Percentiles rank a stretch among this genome's conserved stretches.
These are phyloP conservation scores for Aspergillus avenaceus DNA, from an alignment of 495 filamentous ascomycete species.

Conservation along the genomic window DNA sequence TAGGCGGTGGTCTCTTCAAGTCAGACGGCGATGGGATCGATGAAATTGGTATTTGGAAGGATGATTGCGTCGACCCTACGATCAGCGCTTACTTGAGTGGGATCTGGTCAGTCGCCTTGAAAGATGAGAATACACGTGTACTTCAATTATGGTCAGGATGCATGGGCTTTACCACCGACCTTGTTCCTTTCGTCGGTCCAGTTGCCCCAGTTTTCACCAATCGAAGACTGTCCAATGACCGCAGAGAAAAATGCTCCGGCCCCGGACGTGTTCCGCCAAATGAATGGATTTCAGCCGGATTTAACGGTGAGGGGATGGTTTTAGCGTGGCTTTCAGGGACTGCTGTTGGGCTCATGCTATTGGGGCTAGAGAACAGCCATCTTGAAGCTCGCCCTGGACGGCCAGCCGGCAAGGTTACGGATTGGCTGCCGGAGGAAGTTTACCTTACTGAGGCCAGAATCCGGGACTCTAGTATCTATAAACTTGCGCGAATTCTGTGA, in stretches of 20 bases:
- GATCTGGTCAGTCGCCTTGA: constrained; percentile 5
- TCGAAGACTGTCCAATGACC: constrained; percentile 7
- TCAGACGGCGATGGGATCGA: constrained; percentile 20
- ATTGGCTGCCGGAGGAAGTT: constrained; percentile 14
- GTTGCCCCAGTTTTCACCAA: constrained; percentile 26
- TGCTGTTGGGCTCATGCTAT: constrained; percentile 14
- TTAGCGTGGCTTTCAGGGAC: constrained; percentile 17
- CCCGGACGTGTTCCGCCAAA: neutral
- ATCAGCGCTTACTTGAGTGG: constrained; percentile 9
- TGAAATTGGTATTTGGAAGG: constrained; percentile 29
- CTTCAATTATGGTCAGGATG: constrained; percentile 38
- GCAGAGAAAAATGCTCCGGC: neutral
- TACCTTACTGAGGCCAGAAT: constrained; percentile 5
- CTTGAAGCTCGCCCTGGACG: constrained; percentile 5
- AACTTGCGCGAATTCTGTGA: constrained; percentile 6
- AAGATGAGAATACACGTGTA: neutral
- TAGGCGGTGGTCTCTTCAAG: constrained; percentile 32
- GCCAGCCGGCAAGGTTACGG: constrained; percentile 9
- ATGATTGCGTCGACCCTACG: constrained; percentile 17
- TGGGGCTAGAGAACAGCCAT: constrained; percentile 8
- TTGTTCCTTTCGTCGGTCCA: constrained; percentile 43
- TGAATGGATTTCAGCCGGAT: constrained; percentile 47
- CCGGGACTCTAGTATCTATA: constrained; percentile 4
- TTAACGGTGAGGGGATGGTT: constrained; percentile 45
- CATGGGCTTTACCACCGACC: constrained; percentile 42